Percentiles rank a stretch among this genome's conserved stretches.
These are phyloP conservation scores for Vitis hybrid DNA, from an alignment of 177 flowering plant species.

Conservation along the genomic window DNA sequence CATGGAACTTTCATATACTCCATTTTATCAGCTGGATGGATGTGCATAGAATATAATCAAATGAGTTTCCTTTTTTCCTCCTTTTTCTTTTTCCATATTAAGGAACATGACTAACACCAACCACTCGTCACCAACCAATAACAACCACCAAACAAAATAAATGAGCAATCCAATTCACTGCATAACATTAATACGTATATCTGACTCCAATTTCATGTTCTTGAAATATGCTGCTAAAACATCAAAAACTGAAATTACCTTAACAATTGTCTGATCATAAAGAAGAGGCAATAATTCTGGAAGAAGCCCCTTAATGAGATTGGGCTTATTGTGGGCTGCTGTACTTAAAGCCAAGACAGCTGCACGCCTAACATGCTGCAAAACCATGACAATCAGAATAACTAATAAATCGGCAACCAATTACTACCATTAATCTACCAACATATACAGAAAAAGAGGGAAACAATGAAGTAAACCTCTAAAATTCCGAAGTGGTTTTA, in stretches of 20 bases:
- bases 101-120: too few relatives aligned
- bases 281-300: conserved; percentile 91
- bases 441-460: not conserved
- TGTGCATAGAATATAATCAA: too few relatives aligned
- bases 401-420: not conserved
- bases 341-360: conserved; percentile 96
- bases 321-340: conserved; percentile 98
- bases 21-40: too few relatives aligned
- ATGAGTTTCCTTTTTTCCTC: too few relatives aligned
- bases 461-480: not conserved
- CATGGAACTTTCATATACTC: too few relatives aligned
- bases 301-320: conserved; percentile 87
- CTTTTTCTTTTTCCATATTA: too few relatives aligned
- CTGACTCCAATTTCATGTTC: not conserved
- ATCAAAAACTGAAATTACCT: conserved; percentile 46
- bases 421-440: not conserved
- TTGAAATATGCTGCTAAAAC: not conserved
- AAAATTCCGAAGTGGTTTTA: too few relatives aligned
- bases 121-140: too few relatives aligned
- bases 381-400: conserved; percentile 11
- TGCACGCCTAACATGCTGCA: conserved; percentile 99
- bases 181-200: too few relatives aligned
- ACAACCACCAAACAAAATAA: too few relatives aligned
- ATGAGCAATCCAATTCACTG: too few relatives aligned
- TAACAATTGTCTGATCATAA: conserved; percentile 95